A percentile compares a stretch with the other conserved stretches of the same genome.
Evolutionary conservation across 169 alveolate genomes (phyloP).

Genomic region (Plasmodium gaboni): DNA sequence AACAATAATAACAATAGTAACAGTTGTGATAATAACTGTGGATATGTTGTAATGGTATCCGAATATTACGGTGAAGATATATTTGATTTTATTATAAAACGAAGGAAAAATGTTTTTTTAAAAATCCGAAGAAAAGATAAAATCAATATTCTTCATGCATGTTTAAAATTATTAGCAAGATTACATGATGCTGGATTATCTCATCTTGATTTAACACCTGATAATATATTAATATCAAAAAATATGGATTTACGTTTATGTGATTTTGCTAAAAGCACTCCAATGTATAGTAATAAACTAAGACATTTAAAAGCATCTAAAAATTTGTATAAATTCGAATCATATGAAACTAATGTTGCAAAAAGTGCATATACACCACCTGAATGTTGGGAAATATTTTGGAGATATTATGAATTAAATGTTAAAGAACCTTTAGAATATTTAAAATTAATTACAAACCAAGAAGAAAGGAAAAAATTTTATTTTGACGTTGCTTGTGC

Average conservation of each 20-base stretch:
- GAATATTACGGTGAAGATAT: conserved; percentile 80
- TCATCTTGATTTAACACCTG: conserved; percentile 88
- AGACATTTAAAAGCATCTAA: conserved; percentile 76
- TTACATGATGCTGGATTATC: conserved; percentile 84
- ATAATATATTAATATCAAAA: conserved; percentile 82
- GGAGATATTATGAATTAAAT: conserved; percentile 64
- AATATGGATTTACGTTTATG: conserved; percentile 80
- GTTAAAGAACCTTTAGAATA: conserved; percentile 23
- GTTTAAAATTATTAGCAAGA: conserved; percentile 70
- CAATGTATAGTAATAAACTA: conserved; percentile 78
- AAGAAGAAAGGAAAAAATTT: conserved; percentile 75
- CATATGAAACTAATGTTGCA: conserved; percentile 87
- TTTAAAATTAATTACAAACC: conserved; percentile 23
- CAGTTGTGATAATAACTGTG: not conserved
- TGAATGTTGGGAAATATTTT: conserved; percentile 84
- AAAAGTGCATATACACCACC: conserved; percentile 90
- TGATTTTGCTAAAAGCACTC: conserved; percentile 86
- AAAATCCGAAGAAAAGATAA: conserved; percentile 77
- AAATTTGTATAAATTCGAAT: conserved; percentile 76
- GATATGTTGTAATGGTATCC: conserved; percentile 79
- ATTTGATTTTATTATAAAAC: conserved; percentile 75
- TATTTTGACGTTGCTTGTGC: conserved; percentile 85
- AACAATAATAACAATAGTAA: too few species aligned
- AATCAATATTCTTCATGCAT: conserved; percentile 77
- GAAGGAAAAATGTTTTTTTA: conserved; percentile 42